Conservation (phyloP, 805 yeast species). For the Wickerhamiella galacta region DNA sequence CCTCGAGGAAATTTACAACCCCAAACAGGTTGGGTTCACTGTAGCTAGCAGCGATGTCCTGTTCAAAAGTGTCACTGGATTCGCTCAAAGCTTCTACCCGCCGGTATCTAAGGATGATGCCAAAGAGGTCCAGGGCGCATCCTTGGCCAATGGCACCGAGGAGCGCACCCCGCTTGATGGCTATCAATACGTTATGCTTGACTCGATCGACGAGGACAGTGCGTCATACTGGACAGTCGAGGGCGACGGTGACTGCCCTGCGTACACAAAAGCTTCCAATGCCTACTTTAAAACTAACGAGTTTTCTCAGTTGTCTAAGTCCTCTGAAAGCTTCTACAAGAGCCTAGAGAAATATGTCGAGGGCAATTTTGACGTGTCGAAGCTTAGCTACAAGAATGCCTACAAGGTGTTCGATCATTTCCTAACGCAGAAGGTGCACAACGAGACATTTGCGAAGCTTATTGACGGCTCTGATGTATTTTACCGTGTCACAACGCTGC, state of each 20-base stretch:
- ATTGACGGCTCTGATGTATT: slow-evolving; percentile 21
- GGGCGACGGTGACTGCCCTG: slow-evolving; percentile 30
- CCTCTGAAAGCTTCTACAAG: slow-evolving; percentile 27
- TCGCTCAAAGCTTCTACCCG: slow-evolving; percentile 34
- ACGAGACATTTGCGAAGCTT: slow-evolving; percentile 22
- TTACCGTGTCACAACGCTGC: slow-evolving; percentile 22
- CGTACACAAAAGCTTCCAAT: slow-evolving; percentile 22
- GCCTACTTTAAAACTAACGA: slow-evolving; percentile 19
- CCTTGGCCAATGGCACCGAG: slow-evolving; percentile 26
- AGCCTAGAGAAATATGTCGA: slow-evolving; percentile 18
- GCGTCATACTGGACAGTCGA: slow-evolving; percentile 27
- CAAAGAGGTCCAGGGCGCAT: slow-evolving; percentile 13
- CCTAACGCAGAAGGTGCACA: slow-evolving; percentile 28
- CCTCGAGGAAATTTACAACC: slow-evolving; percentile 19
- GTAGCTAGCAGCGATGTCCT: slow-evolving; percentile 25
- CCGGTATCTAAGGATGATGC: slow-evolving; percentile 21
- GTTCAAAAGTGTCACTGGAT: slow-evolving; percentile 27
- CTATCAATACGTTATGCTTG: slow-evolving; percentile 31
- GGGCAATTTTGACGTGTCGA: slow-evolving; percentile 14
- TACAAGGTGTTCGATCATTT: slow-evolving; percentile 28
- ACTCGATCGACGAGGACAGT: slow-evolving; percentile 23
- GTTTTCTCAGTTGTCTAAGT: slow-evolving; percentile 22
- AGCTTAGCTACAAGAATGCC: slow-evolving; percentile 26
- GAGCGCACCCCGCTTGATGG: slow-evolving; percentile 27
- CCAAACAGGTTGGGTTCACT: slow-evolving; percentile 25